These are phyloP conservation scores for Cyclostephanos tholiformis DNA, from an alignment of 108 stramenopile species.

Conservation along the genomic window DNA sequence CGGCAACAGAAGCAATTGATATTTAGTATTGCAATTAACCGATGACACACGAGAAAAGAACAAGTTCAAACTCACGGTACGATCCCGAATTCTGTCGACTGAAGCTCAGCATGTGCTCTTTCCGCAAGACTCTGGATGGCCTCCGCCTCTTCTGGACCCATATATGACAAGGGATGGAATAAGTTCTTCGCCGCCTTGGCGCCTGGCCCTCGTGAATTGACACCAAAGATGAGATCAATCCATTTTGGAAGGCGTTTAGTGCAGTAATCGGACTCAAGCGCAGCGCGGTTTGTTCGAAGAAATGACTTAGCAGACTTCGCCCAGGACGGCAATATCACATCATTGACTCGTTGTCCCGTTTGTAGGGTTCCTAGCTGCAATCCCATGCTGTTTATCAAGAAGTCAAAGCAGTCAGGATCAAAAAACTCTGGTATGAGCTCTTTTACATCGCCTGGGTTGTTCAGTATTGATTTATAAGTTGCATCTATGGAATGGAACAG, in stretches of 20 bases:
- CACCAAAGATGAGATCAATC: conserved; percentile 99
- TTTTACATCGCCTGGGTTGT: conserved; percentile 96
- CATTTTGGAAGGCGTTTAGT: conserved; percentile 86
- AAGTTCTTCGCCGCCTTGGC: conserved; percentile 85
- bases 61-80: conserved; percentile 37
- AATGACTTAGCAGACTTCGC: conserved; percentile 90
- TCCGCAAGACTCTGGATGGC: conserved; percentile 70
- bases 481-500: conserved; percentile 83
- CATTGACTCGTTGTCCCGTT: conserved; percentile 84
- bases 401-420: conserved; percentile 82
- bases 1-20: background rate
- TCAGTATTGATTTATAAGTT: conserved; percentile 80
- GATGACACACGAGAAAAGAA: background rate
- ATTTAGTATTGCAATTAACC: background rate
- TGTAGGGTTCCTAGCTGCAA: conserved; percentile 93
- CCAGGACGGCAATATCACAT: conserved; percentile 92
- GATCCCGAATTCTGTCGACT: conserved; percentile 87
- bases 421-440: conserved; percentile 98
- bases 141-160: conserved; percentile 71
- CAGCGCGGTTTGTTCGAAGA: conserved; percentile 81
- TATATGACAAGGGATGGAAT: conserved; percentile 91
- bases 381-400: conserved; percentile 89
- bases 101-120: conserved; percentile 81
- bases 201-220: conserved; percentile 84
- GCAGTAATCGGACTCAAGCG: conserved; percentile 93